Evolutionary conservation across 2,329 filamentous ascomycete species (phyloP).

Genomic region (Penicillium sp.): DNA sequence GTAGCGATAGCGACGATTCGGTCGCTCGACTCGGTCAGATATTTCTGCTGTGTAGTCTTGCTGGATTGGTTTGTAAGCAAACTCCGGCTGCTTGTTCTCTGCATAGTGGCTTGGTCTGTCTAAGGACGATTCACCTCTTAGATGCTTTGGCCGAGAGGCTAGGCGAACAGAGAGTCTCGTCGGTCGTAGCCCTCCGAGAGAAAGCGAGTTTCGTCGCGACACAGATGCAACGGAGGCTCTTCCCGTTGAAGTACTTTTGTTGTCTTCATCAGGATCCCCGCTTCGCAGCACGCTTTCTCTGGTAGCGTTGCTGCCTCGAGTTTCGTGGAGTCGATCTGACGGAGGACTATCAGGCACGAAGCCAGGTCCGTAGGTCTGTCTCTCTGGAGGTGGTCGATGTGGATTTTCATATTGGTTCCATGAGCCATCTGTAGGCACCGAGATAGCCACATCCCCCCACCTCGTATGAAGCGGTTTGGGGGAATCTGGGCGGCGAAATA

Average conservation of each 20-base stretch:
- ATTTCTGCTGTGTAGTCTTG: constrained; percentile 39
- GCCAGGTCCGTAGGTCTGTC: constrained; percentile 34
- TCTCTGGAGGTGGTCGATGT: constrained; percentile 25
- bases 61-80: constrained; percentile 40
- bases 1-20: constrained; percentile 36
- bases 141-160: constrained; percentile 28
- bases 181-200: constrained; percentile 29
- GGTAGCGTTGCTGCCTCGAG: not conserved
- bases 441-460: constrained; percentile 46
- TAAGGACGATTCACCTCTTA: constrained; percentile 14
- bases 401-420: constrained; percentile 43
- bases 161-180: constrained; percentile 37
- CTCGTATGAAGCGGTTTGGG: constrained; percentile 40
- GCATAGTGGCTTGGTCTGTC: constrained; percentile 15
- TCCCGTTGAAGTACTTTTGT: constrained; percentile 8
- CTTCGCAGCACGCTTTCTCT: not conserved
- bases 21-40: constrained; percentile 22
- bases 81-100: constrained; percentile 27
- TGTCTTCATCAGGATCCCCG: constrained; percentile 18
- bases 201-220: constrained; percentile 26
- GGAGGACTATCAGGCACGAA: constrained; percentile 31
- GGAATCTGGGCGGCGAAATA: constrained; percentile 36
- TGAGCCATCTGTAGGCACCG: constrained; percentile 43
- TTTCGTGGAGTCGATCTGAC: constrained; percentile 9
- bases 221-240: not conserved